Conservation (phyloP, 129 eudicot species). For the Oenanthe sinensis region DNA sequence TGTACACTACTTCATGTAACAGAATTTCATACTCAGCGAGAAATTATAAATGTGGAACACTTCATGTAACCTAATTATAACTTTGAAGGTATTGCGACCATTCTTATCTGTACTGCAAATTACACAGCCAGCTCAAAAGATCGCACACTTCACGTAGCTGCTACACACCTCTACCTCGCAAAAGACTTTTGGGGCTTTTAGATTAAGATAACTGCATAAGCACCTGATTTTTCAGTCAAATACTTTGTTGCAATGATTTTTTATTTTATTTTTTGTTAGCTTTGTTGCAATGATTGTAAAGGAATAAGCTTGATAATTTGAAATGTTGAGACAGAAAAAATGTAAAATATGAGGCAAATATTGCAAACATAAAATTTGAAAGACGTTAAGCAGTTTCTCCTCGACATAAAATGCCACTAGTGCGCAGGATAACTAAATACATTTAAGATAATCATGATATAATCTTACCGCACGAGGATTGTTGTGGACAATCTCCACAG, state of each 20-base stretch:
- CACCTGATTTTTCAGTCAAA: background rate
- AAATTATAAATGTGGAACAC: too few relatives aligned
- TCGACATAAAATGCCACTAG: background rate
- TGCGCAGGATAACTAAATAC: background rate
- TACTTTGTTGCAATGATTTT: background rate
- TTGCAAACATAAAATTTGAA: background rate
- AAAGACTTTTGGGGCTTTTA: background rate
- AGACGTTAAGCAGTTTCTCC: too few relatives aligned
- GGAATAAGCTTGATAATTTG: background rate
- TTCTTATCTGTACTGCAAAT: background rate
- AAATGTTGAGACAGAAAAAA: too few relatives aligned
- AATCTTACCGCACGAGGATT: constrained; percentile 55
- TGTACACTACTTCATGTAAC: too few relatives aligned
- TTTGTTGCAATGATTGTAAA: too few relatives aligned
- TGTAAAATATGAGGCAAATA: too few relatives aligned
- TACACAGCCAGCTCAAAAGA: background rate
- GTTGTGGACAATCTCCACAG: constrained; percentile 61
- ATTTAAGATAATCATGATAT: constrained; percentile 4
- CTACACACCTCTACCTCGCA: background rate
- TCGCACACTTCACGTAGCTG: background rate
- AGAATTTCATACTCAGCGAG: too few relatives aligned
- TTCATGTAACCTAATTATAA: background rate
- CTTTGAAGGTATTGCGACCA: background rate
- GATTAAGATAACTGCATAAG: background rate
- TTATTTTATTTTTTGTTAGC: too few relatives aligned